These are phyloP conservation scores for Talaromyces sp. DNA, from an alignment of 2,329 filamentous ascomycete genomes.

Conservation along the genomic window DNA sequence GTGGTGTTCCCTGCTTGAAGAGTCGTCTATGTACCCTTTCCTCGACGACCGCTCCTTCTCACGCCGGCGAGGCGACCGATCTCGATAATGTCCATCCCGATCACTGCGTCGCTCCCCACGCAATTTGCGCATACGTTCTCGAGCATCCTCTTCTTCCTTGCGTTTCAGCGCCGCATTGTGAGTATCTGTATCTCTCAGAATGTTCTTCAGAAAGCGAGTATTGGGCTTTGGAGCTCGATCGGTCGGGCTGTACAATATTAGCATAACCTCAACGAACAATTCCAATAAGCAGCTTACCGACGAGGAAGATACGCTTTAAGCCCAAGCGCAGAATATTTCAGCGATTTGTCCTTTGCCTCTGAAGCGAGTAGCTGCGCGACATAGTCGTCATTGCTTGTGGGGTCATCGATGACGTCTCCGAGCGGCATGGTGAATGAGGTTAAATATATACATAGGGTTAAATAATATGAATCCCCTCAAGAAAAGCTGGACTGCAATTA, in stretches of 20 bases:
- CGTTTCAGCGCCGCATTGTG: constrained; percentile 86
- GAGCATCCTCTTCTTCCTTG: constrained; percentile 77
- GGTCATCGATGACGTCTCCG: constrained; percentile 42
- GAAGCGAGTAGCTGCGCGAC: constrained; percentile 74
- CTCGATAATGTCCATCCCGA: constrained; percentile 22
- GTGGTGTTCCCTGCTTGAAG: constrained; percentile 21
- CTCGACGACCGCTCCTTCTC: constrained; percentile 27
- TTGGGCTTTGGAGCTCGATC: constrained; percentile 80
- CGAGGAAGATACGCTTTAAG: constrained; percentile 63
- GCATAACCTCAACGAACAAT: background rate
- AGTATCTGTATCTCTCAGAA: constrained; percentile 80
- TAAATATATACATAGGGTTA: constrained; percentile 19
- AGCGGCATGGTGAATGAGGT: constrained; percentile 25
- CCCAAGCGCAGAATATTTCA: constrained; percentile 72
- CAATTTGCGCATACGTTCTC: constrained; percentile 64
- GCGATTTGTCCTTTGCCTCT: constrained; percentile 71
- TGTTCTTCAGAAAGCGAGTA: constrained; percentile 80
- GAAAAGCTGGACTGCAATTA: background rate
- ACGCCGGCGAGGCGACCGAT: constrained; percentile 10
- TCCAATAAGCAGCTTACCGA: constrained; percentile 43
- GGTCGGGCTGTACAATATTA: constrained; percentile 51
- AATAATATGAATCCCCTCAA: background rate
- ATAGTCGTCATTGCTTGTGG: constrained; percentile 51
- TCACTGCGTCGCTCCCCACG: constrained; percentile 35
- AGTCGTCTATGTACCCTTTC: constrained; percentile 26